A percentile compares a stretch with the other conserved stretches of the same genome.
These are phyloP conservation scores for Populus tomentosa DNA, from an alignment of 441 rosid species.

Conservation along the genomic window DNA sequence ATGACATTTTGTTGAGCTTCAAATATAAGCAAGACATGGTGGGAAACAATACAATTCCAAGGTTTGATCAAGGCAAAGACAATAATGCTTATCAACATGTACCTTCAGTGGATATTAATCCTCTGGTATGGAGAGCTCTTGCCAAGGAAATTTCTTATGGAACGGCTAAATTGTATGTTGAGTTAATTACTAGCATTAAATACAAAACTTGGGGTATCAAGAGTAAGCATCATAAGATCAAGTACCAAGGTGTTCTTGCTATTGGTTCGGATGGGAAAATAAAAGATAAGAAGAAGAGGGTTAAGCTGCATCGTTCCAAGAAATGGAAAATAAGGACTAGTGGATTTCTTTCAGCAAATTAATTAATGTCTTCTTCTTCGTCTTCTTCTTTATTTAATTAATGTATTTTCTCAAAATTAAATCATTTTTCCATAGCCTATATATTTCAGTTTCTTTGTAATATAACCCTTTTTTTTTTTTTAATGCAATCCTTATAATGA, in stretches of 20 bases:
- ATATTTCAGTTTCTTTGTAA: too few species aligned
- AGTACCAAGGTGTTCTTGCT: conserved; percentile 21
- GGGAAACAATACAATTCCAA: conserved; percentile 13
- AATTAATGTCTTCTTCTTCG: too few species aligned
- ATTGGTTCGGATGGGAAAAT: conserved; percentile 44
- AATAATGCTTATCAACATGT: neutral
- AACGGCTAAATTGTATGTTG: conserved; percentile 29
- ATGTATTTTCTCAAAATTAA: too few species aligned
- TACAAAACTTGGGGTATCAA: conserved; percentile 32
- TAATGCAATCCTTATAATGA: too few species aligned
- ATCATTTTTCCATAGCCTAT: too few species aligned
- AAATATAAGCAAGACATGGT: conserved; percentile 22
- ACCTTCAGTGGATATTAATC: neutral
- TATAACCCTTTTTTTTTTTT: too few species aligned
- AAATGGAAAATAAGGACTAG: conserved; percentile 20
- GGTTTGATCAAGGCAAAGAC: conserved; percentile 30
- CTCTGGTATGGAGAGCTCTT: conserved; percentile 13
- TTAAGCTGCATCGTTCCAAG: conserved; percentile 30
- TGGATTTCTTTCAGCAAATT: neutral
- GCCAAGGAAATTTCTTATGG: conserved; percentile 17
- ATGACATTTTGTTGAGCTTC: conserved; percentile 28
- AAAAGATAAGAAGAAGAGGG: conserved; percentile 37
- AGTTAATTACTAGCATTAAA: conserved; percentile 20
- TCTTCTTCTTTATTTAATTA: too few species aligned
- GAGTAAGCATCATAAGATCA: conserved; percentile 33